Evolutionary conservation across 1,284 basidiomycete species (phyloP).

Genomic region (Sporisorium scitamineum): DNA sequence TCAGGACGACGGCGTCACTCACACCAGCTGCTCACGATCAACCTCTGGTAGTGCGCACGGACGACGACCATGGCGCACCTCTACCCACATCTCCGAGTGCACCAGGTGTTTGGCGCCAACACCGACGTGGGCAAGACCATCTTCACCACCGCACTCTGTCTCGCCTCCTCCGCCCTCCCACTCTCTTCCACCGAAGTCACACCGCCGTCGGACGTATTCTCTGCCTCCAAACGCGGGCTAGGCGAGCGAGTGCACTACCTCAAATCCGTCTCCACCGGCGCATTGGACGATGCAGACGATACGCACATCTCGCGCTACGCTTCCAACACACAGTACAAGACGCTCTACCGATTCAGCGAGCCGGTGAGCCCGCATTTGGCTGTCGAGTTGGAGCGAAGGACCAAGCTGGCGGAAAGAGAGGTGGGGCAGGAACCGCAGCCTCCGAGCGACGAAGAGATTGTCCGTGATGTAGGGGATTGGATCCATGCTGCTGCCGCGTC

Average conservation of each 20-base stretch:
- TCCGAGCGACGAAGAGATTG: conserved; percentile 76
- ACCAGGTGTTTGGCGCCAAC: conserved; percentile 68
- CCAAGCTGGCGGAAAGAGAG: conserved; percentile 42
- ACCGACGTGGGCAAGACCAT: conserved; percentile 69
- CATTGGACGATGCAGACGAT: conserved; percentile 55
- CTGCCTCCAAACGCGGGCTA: conserved; percentile 18
- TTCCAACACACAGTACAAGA: conserved; percentile 73
- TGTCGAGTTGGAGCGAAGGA: conserved; percentile 75
- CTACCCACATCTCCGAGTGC: conserved; percentile 55
- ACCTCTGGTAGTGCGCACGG: background rate
- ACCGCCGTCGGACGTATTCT: conserved; percentile 24
- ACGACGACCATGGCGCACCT: conserved; percentile 42
- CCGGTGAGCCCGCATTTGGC: conserved; percentile 95
- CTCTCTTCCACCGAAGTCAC: background rate
- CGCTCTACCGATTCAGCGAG: conserved; percentile 85
- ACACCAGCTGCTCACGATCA: too few species aligned
- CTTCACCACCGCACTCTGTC: conserved; percentile 66
- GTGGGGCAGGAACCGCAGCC: conserved; percentile 19
- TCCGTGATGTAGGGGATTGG: conserved; percentile 77
- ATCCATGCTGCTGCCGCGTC: conserved; percentile 73
- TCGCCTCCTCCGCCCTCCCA: conserved; percentile 57
- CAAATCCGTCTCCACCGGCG: conserved; percentile 67
- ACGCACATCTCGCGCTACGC: conserved; percentile 53
- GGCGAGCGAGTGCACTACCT: conserved; percentile 63
- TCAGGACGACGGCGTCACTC: background rate